Evolutionary conservation across 495 filamentous ascomycete genomes (phyloP).

Genomic region (Penicillium fimorum): DNA sequence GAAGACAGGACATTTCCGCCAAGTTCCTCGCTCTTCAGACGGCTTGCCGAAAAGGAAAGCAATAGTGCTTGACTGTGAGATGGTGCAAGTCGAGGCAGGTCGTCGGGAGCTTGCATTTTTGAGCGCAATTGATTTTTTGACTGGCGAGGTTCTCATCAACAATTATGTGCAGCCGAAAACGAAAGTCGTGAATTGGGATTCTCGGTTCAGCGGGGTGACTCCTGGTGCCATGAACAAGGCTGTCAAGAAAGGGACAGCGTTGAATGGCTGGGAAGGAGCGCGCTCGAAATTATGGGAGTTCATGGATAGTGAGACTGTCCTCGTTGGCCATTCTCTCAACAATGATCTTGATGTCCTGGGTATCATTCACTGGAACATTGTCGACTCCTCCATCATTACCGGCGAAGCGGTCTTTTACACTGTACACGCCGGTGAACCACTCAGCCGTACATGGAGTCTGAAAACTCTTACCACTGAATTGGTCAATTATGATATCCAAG

Average conservation of each 20-base stretch:
- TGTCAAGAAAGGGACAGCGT: conserved; percentile 27
- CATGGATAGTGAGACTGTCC: conserved; percentile 42
- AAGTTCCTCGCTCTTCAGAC: neutral
- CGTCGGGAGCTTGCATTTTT: conserved; percentile 25
- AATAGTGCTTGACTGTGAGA: conserved; percentile 37
- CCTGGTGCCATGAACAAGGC: conserved; percentile 28
- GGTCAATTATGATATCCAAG: conserved; percentile 34
- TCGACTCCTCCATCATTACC: conserved; percentile 39
- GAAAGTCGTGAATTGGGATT: conserved; percentile 37
- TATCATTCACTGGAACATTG: conserved; percentile 39
- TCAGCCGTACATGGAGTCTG: conserved; percentile 26
- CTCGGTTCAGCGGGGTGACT: conserved; percentile 38
- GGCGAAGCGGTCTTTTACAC: conserved; percentile 22
- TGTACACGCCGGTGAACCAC: neutral
- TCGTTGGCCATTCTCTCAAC: conserved; percentile 47
- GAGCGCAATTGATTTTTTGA: conserved; percentile 46
- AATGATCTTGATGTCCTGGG: conserved; percentile 44
- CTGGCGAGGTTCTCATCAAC: conserved; percentile 47
- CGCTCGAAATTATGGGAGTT: conserved; percentile 38
- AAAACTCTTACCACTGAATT: conserved; percentile 33
- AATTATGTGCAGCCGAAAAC: conserved; percentile 37
- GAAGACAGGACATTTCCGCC: conserved; percentile 6
- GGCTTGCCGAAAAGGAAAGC: conserved; percentile 12
- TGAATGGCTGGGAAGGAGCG: conserved; percentile 42
- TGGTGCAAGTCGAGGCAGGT: conserved; percentile 23